Percentiles rank a stretch among this genome's conserved stretches.
These are phyloP conservation scores for Breynia disticha DNA, from an alignment of 441 rosid genomes.

Conservation along the genomic window DNA sequence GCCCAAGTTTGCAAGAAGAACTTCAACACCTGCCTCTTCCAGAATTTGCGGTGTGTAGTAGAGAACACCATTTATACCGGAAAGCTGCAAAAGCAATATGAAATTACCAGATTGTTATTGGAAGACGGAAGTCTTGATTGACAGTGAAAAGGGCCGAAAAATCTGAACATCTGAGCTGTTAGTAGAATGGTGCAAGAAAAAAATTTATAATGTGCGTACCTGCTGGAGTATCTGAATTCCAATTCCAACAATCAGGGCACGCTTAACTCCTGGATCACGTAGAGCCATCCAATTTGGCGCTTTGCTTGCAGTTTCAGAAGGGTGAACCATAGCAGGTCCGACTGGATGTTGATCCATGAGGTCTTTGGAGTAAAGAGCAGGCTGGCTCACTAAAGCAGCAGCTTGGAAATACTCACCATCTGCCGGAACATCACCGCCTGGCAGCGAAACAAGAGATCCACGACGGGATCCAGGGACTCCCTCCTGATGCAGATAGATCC, in stretches of 20 bases:
- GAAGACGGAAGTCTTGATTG: too few relatives aligned
- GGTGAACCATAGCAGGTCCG: conserved; percentile 50
- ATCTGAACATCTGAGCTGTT: too few relatives aligned
- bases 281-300: conserved; percentile 50
- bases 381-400: conserved; percentile 64
- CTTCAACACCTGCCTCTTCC: conserved; percentile 82
- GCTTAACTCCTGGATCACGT: conserved; percentile 72
- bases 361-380: conserved; percentile 40
- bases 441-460: conserved; percentile 48
- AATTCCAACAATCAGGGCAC: conserved; percentile 61
- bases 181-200: too few relatives aligned
- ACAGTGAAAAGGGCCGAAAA: background rate
- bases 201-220: too few relatives aligned
- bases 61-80: conserved; percentile 93
- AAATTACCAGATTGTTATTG: too few relatives aligned
- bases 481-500: conserved; percentile 78
- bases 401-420: conserved; percentile 48
- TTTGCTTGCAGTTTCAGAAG: conserved; percentile 36
- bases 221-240: conserved; percentile 81
- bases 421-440: conserved; percentile 28
- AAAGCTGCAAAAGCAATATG: conserved; percentile 26
- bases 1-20: conserved; percentile 69
- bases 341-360: conserved; percentile 34
- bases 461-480: conserved; percentile 35
- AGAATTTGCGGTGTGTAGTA: conserved; percentile 98